Evolutionary conservation across 148 eudicot genomes (phyloP), one percentile per base, ranked within the genome.

Genomic region (Simmondsia chinensis): DNA sequence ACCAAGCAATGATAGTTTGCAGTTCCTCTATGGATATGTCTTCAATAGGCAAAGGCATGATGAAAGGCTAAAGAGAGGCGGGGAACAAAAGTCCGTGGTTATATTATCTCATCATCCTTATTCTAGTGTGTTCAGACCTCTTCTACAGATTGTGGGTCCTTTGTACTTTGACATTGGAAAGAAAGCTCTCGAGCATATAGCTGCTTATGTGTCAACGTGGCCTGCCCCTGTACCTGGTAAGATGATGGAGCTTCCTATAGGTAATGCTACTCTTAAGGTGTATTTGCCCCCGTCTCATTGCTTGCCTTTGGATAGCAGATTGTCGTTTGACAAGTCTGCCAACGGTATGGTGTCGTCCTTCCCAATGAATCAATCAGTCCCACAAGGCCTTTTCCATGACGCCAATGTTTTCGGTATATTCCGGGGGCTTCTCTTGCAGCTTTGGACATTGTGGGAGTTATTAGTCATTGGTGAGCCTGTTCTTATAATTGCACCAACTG

Each of bases 1-100:
- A 18, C 56, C 26, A 6, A 53, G 50, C 32, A 48, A 47, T 17
- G 52, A 52, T 31, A 55, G 43, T 20, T 55, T 72, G 3, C 56
- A 51, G 25, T 78, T 58, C 68, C 70, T 91, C 60, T 85, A 91
- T 43, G 97, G 97, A 4, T 91, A 74, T 70, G 97, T 85, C 34
- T 91, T 91, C 37, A 91, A 91, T 60, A 85, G 97, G 64, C 89
- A 91, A 72, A 82, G 95, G 57, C 97, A 91, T 32, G 97, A 91
- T 43, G 97, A 91, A 66, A 82, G 81, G 76, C 81, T 91, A 25
- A 85, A 79, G 69, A 72, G 97, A 44, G 97, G 97, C 26, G 97
- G 97, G 36, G 97, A 91, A 40, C 97, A 91, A 59, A 85, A 85
- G 56, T 91, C 97, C 9, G 95, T 91, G 42, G 95, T 91, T 40